A percentile compares a stretch with the other conserved stretches of the same genome.
Evolutionary conservation across 768 basidiomycete species (phyloP).

Genomic region (Suillus occidentalis): DNA sequence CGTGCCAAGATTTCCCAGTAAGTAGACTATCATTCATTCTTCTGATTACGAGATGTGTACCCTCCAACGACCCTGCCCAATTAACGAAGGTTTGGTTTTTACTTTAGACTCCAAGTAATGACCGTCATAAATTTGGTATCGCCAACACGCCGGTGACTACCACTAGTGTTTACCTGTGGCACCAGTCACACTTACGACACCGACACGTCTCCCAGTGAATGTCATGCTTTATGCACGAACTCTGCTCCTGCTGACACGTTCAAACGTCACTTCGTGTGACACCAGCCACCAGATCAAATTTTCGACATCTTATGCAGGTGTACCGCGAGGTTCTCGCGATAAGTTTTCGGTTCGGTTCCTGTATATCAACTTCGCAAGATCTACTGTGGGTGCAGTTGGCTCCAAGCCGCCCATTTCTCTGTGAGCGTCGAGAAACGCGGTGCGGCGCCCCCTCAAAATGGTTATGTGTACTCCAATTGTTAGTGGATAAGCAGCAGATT

Average conservation of each 20-base stretch:
- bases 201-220: background rate
- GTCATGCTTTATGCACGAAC: slow-evolving; percentile 21
- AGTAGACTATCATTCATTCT: too few relatives aligned
- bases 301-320: slow-evolving; percentile 17
- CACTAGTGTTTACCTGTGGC: background rate
- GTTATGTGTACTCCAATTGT: slow-evolving; percentile 19
- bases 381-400: slow-evolving; percentile 9
- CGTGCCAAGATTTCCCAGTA: too few relatives aligned
- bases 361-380: slow-evolving; percentile 15
- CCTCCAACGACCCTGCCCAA: too few relatives aligned
- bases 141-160: background rate
- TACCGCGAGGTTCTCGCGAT: slow-evolving; percentile 20
- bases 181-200: background rate
- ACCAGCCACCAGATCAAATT: slow-evolving; percentile 15
- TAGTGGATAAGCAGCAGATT: background rate
- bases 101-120: too few relatives aligned
- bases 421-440: slow-evolving; percentile 3
- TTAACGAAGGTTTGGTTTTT: too few relatives aligned
- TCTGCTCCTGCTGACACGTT: slow-evolving; percentile 21
- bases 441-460: slow-evolving; percentile 12
- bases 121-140: background rate
- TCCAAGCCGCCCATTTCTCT: slow-evolving; percentile 17
- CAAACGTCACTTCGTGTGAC: slow-evolving; percentile 21
- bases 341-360: slow-evolving; percentile 21
- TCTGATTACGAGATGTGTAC: too few relatives aligned